Conservation (phyloP, 768 basidiomycete species). For the Collybia mongolica region DNA sequence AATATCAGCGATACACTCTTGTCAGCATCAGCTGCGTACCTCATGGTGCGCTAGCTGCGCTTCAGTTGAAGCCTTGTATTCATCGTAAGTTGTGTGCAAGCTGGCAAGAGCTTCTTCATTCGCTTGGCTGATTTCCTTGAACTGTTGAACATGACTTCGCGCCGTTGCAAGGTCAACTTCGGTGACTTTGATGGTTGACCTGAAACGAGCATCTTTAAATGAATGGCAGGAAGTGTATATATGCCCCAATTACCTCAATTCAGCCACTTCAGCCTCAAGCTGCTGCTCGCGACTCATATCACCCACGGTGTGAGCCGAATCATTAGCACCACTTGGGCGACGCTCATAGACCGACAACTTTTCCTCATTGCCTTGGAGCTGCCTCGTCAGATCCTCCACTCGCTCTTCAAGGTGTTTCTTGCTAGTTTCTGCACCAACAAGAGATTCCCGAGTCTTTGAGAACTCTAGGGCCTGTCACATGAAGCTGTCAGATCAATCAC, state of each 20-base stretch:
- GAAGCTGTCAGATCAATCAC: conserved; percentile 11
- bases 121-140: conserved; percentile 81
- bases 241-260: conserved; percentile 58
- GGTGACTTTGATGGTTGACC: conserved; percentile 72
- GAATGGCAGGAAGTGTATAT: neutral
- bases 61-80: conserved; percentile 75
- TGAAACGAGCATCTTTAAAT: conserved; percentile 21
- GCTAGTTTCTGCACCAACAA: conserved; percentile 74
- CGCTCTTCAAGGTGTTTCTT: conserved; percentile 78
- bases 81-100: conserved; percentile 72
- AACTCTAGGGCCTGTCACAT: conserved; percentile 55
- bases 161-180: conserved; percentile 76
- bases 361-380: conserved; percentile 76
- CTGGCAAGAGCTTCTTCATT: conserved; percentile 75
- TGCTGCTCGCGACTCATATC: conserved; percentile 71
- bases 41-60: conserved; percentile 65
- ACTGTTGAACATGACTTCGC: conserved; percentile 75
- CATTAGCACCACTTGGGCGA: conserved; percentile 37
- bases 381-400: conserved; percentile 55
- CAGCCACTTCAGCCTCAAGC: conserved; percentile 81
- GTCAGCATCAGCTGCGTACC: conserved; percentile 38
- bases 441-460: conserved; percentile 64
- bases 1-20: neutral
- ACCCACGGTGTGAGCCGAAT: conserved; percentile 32
- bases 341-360: conserved; percentile 88